A percentile compares a stretch with the other conserved stretches of the same genome.
phyloP scores from a whole-genome alignment of 129 eudicot genomes.

The Flaveria robusta region DNA sequence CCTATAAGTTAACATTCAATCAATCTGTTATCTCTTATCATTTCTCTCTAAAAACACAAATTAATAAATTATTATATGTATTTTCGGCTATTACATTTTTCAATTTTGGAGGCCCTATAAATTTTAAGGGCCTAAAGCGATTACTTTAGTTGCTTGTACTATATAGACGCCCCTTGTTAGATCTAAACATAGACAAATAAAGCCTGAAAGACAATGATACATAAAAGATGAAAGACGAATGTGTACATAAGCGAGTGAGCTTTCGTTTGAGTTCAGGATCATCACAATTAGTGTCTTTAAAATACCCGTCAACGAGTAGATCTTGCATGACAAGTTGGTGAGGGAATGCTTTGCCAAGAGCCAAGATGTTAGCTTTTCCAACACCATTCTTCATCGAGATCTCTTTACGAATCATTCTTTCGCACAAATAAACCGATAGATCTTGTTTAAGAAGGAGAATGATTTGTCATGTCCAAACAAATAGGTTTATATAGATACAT shows the following conservation, averaged over 20 bases:
- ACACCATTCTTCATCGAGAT: conserved; percentile 31
- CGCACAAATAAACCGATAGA: not conserved
- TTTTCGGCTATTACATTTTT: too few species aligned
- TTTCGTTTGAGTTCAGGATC: conserved; percentile 83
- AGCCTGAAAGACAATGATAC: not conserved
- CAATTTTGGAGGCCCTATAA: too few species aligned
- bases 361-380: conserved; percentile 72
- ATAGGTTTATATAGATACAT: conserved; percentile 25
- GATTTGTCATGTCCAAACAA: conserved; percentile 8
- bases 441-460: conserved; percentile 18
- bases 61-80: too few species aligned
- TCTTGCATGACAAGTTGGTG: conserved; percentile 98
- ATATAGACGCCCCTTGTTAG: not conserved
- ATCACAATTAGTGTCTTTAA: conserved; percentile 80
- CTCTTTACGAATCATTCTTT: conserved; percentile 32
- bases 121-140: too few species aligned
- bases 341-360: conserved; percentile 95
- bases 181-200: not conserved
- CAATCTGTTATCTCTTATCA: too few species aligned
- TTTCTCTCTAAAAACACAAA: too few species aligned
- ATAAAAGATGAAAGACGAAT: conserved; percentile 5
- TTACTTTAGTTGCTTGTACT: too few species aligned
- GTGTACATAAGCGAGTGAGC: conserved; percentile 78
- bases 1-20: too few species aligned
- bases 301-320: conserved; percentile 86